Percentiles rank a stretch among this genome's conserved stretches.
These are phyloP conservation scores for Cutaneotrichosporon sp. DNA, from an alignment of 1,284 basidiomycete species.

Conservation along the genomic window DNA sequence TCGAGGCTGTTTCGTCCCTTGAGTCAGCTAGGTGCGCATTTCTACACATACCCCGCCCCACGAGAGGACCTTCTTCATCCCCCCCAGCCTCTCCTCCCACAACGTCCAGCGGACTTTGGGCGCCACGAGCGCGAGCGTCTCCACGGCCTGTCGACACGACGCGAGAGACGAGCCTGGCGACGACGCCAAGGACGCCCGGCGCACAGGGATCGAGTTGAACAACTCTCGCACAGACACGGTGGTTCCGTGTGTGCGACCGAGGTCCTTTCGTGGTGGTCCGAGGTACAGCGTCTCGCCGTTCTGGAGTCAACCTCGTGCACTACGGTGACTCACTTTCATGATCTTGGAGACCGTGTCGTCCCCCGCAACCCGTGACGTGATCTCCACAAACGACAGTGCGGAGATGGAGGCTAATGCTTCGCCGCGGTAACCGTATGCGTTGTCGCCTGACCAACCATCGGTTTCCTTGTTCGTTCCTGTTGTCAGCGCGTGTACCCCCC, in stretches of 20 bases:
- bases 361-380: slow-evolving; percentile 62
- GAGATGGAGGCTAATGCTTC: slow-evolving; percentile 84
- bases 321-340: slow-evolving; percentile 57
- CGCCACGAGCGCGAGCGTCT: slow-evolving; percentile 65
- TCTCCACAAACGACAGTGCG: slow-evolving; percentile 57
- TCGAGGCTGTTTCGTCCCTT: slow-evolving; percentile 23
- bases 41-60: slow-evolving; percentile 53
- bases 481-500: too few relatives aligned
- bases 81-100: slow-evolving; percentile 51
- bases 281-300: slow-evolving; percentile 13
- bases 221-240: slow-evolving; percentile 74
- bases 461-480: slow-evolving; percentile 19
- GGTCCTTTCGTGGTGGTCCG: slow-evolving; percentile 53
- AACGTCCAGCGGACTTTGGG: slow-evolving; percentile 65
- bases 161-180: slow-evolving; percentile 57
- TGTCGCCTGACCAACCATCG: slow-evolving; percentile 16
- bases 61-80: slow-evolving; percentile 24
- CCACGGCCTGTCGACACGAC: slow-evolving; percentile 64
- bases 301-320: slow-evolving; percentile 7
- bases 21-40: not conserved
- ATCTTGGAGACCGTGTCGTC: slow-evolving; percentile 68
- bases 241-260: slow-evolving; percentile 63
- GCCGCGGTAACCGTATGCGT: slow-evolving; percentile 79
- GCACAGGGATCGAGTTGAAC: slow-evolving; percentile 67
- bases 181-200: slow-evolving; percentile 26